Evolutionary conservation across 495 filamentous ascomycete species (phyloP), one percentile per base, ranked within the genome.

Genomic region (Trichoderma gamsii): DNA sequence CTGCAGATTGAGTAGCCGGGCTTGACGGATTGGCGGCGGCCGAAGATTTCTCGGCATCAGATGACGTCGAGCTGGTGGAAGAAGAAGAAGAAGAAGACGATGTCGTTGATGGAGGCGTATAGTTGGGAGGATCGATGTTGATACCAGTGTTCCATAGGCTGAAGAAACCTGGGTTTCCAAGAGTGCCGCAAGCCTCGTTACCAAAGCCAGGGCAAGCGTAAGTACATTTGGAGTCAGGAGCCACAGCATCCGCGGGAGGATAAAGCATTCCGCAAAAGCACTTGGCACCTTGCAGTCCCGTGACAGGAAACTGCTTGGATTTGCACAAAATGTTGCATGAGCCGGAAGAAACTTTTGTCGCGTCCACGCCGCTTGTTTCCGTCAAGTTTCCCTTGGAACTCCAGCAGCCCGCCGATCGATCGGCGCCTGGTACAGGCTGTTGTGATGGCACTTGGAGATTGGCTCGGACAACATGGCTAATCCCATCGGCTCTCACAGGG

Each of bases 241-340:
- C 81, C 68, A 82, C 70, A 59, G 74, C 75, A 6, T 69, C 66
- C 18, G 77, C 71, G 23, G 84, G 79, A 9, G 90, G 90, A 43
- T 89, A 76, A 44, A 73, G 72, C 46, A 83, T 72, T 46, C 90
- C 90, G 72, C 90, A 92, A 66, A 73, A 89, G 75, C 90, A 92
- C 64, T 75, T 52, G 32, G 73, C 70, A 18, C 73, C 71, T 21
- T 69, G 66, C 18, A 18, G 70, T 3, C 68, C 70, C 3, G 70
- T 74, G 2, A 66, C 69, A 1, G 73, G 72, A 0, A 49, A 27
- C 7, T 71, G 71, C 1, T 56, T 0, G 0, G 3, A 0, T 0
- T 16, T n/a, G 67, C 77, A 79, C 4, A 67, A 8, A 0, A 51
- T 4, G 2, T 67, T 72, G 51, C 76, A 78, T 13, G 4, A 2